Base-by-base conservation (phyloP, 805 yeast genomes). In the Aciculoconidium aculeatum region DNA sequence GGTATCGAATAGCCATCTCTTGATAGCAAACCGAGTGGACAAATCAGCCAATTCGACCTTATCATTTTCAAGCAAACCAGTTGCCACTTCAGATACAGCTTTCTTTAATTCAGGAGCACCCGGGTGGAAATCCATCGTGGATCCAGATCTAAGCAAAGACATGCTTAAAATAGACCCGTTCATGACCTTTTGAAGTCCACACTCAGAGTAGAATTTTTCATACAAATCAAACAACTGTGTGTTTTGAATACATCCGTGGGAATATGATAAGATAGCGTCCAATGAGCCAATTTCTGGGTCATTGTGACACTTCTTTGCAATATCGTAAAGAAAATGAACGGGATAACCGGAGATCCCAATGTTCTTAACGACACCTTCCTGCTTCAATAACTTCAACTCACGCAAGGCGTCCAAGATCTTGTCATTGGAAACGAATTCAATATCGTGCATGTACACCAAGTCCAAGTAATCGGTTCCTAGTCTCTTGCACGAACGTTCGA, bases 341-440 rank as follows among this genome's bases (percentile, higher is more conserved):
- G 96, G 96, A 46, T 85, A 87, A 0, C 96, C 96, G 10, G 92
- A 77, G 20, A 86, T 57, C 7, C 97, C 96, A 37, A 88, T 68
- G 40, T 77, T 64, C 20, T 53, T 61, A 27, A 84, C 67, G 3
- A 70, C 21, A 0, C 94, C 94, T 39, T 74, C 75, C 5, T 64
- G 41, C 47, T 85, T 82, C 42, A 88, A 56, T 27, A 51, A 53
- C 42, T 61, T 69, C 41, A 86, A 61, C 41, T 76, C 78, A 15
- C 51, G 57, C 30, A 90, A 58, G 0, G 95, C 96, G 15, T 53
- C 79, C 10, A 72, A 44, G 4, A 78, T 72, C 13, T 71, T 70
- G 1, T 51, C 61, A 17, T 69, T 70, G 1, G 67, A 51, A 6
- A 77, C 81, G 54, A 88, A 90, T 51, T 88, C 97, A 26, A 87